Conservation (phyloP, 2,329 filamentous ascomycete species). For the Hypoxylon sp. region DNA sequence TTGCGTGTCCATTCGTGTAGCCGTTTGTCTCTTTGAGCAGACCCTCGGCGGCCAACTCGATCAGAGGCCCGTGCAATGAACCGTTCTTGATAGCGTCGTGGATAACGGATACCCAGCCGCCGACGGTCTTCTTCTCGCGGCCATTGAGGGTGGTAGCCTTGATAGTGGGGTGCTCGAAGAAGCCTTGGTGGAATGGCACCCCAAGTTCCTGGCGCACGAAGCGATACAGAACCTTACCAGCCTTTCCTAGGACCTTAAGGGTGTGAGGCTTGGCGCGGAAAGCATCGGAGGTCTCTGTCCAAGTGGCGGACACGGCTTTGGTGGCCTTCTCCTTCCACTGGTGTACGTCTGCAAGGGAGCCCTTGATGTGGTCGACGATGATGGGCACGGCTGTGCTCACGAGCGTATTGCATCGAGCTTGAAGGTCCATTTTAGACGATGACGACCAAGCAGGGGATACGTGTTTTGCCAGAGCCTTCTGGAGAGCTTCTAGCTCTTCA, state of each 20-base stretch:
- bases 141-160: conserved; percentile 29
- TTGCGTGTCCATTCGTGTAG: conserved; percentile 17
- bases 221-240: conserved; percentile 31
- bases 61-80: conserved; percentile 33
- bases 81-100: conserved; percentile 40
- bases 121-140: conserved; percentile 40
- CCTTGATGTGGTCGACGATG: conserved; percentile 23
- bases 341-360: conserved; percentile 19
- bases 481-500: conserved; percentile 29
- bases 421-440: conserved; percentile 34
- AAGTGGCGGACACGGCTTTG: conserved; percentile 19
- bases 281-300: conserved; percentile 24
- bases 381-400: conserved; percentile 34
- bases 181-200: conserved; percentile 44
- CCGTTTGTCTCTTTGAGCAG: conserved; percentile 25
- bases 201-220: conserved; percentile 39
- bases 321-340: conserved; percentile 32
- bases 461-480: conserved; percentile 29
- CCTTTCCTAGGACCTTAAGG: conserved; percentile 33
- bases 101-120: conserved; percentile 41
- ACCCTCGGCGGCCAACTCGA: conserved; percentile 29
- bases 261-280: conserved; percentile 34
- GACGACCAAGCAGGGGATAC: conserved; percentile 34
- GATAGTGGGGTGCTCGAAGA: conserved; percentile 39
- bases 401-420: conserved; percentile 33